Evolutionary conservation across 2,329 filamentous ascomycete species (phyloP).

Genomic region (Fusarium acutatum): DNA sequence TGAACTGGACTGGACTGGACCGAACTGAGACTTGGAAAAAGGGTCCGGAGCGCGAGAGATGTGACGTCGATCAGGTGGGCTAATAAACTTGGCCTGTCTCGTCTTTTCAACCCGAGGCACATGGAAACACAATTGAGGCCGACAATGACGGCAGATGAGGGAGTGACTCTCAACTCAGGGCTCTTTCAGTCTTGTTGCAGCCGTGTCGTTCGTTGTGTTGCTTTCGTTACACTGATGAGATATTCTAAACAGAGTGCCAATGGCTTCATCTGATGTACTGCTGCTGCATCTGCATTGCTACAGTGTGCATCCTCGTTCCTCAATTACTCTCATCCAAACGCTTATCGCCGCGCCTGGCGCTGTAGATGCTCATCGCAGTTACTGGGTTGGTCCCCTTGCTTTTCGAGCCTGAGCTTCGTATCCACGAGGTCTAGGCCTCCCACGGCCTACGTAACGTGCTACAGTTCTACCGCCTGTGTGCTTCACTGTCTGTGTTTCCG

Average conservation of each 20-base stretch:
- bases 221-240: conserved; percentile 1
- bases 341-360: conserved; percentile 30
- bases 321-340: conserved; percentile 7
- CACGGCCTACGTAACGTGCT: conserved; percentile 28
- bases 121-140: conserved; percentile 32
- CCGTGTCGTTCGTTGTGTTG: background rate
- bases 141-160: conserved; percentile 32
- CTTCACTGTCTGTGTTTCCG: conserved; percentile 14
- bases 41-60: conserved; percentile 8
- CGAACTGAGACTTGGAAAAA: conserved; percentile 1
- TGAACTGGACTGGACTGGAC: background rate
- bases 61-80: conserved; percentile 38
- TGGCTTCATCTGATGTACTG: conserved; percentile 5
- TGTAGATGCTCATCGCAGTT: conserved; percentile 11
- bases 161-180: background rate
- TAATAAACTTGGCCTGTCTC: conserved; percentile 20
- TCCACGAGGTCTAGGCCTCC: conserved; percentile 22
- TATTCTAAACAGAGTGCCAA: background rate
- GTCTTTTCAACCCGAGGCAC: conserved; percentile 21
- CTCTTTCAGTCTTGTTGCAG: conserved; percentile 22
- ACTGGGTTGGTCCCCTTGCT: background rate
- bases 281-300: background rate
- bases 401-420: background rate
- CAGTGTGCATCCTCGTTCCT: background rate
- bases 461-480: conserved; percentile 9